Conservation (phyloP, 2,329 filamentous ascomycete species). For the Hymenoscyphus salicellus region DNA sequence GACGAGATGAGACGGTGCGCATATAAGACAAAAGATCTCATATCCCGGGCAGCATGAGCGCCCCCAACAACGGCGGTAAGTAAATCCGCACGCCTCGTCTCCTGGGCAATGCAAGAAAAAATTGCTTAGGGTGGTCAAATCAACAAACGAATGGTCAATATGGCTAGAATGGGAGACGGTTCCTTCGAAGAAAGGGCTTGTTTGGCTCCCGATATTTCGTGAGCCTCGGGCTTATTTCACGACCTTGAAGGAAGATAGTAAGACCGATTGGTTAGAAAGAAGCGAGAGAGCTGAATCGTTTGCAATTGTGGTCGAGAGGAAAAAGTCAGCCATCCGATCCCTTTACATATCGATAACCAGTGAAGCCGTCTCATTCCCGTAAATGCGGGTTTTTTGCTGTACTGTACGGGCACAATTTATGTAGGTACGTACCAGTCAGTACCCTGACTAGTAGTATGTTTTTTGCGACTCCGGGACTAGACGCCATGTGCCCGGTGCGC, state of each 20-base stretch:
- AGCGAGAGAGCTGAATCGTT: background rate
- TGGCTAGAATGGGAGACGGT: no score
- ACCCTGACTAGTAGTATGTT: background rate
- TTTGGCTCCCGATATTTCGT: background rate
- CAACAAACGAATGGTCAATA: no score
- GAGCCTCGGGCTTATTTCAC: background rate
- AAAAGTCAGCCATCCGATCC: background rate
- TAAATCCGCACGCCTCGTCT: no score
- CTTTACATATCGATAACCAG: no score
- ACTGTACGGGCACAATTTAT: no score
- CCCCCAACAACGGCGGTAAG: no score
- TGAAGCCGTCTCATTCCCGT: no score
- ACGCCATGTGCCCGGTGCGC: background rate
- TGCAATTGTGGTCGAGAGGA: background rate
- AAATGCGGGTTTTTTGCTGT: no score
- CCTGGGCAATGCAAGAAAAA: no score
- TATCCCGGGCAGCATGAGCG: background rate
- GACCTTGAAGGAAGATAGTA: background rate
- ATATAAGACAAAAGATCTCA: conserved; percentile 4
- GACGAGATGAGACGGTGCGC: conserved; percentile 2
- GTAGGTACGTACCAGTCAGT: background rate
- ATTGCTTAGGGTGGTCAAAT: no score
- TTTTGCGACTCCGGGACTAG: background rate
- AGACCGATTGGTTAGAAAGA: conserved; percentile 5
- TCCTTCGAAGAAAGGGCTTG: no score